Evolutionary conservation across 78 protist genomes (phyloP).

Genomic region (Dictyostelium intermedium): DNA sequence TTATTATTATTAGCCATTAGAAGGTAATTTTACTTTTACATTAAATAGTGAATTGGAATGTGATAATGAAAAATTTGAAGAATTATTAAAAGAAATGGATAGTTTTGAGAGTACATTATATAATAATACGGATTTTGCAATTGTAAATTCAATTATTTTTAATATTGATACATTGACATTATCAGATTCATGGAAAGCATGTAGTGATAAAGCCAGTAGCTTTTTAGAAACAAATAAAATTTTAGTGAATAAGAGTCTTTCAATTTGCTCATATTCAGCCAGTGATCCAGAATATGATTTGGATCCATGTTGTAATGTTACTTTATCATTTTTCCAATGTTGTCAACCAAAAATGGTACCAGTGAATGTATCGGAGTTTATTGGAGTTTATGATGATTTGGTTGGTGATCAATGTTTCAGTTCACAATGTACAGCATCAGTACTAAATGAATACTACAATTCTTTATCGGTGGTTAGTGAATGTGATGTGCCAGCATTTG

Average conservation of each 20-base stretch:
- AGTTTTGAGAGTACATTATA: neutral
- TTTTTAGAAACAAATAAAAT: neutral
- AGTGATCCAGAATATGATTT: neutral
- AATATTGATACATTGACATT: slow-evolving; percentile 45
- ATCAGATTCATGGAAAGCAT: slow-evolving; percentile 44
- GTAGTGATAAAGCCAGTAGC: neutral
- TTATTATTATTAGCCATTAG: slow-evolving; percentile 7
- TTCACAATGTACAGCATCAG: slow-evolving; percentile 39
- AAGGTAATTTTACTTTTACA: neutral
- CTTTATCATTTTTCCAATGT: slow-evolving; percentile 23
- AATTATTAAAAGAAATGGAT: neutral
- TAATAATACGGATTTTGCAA: neutral
- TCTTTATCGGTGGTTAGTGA: neutral
- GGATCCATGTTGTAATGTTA: slow-evolving; percentile 64
- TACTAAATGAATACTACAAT: slow-evolving; percentile 26
- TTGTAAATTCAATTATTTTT: slow-evolving; percentile 10
- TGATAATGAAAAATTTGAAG: neutral
- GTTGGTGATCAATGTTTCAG: slow-evolving; percentile 17
- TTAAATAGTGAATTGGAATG: neutral
- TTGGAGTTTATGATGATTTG: slow-evolving; percentile 4
- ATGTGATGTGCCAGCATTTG: slow-evolving; percentile 27
- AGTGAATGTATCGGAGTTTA: neutral
- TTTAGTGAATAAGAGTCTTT: neutral
- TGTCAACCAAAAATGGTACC: slow-evolving; percentile 23
- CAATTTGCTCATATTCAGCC: slow-evolving; percentile 23